A percentile compares a stretch with the other conserved stretches of the same genome.
These are phyloP conservation scores for Tuber brumale DNA, from an alignment of 495 filamentous ascomycete species.

Conservation along the genomic window DNA sequence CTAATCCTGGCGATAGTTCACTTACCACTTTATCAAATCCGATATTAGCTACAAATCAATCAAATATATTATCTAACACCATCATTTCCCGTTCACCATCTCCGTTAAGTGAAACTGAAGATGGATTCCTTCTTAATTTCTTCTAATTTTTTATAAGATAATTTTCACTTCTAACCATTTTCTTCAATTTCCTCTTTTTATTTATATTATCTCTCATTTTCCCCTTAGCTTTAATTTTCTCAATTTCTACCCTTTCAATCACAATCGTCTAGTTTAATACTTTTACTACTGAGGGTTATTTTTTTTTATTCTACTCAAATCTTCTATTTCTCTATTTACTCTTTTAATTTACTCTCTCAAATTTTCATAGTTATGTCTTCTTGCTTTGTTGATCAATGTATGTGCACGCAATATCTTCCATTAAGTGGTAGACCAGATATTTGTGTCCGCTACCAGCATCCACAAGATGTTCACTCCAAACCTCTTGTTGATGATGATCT, in stretches of 20 bases:
- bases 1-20: neutral
- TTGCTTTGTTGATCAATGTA: neutral
- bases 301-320: neutral
- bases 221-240: neutral
- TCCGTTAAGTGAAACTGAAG: neutral
- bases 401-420: neutral
- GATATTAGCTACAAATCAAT: neutral
- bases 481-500: neutral
- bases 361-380: neutral
- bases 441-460: neutral
- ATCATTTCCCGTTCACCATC: neutral
- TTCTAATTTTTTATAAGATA: neutral
- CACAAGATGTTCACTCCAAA: neutral
- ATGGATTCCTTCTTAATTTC: neutral
- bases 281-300: neutral
- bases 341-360: neutral
- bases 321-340: neutral
- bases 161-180: neutral
- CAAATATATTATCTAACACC: neutral
- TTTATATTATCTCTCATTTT: neutral
- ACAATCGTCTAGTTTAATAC: neutral
- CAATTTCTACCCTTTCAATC: neutral
- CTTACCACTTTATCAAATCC: neutral
- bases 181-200: neutral
- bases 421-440: neutral